Conservation (phyloP, 2,329 filamentous ascomycete species). For the Colletotrichum aenigma region DNA sequence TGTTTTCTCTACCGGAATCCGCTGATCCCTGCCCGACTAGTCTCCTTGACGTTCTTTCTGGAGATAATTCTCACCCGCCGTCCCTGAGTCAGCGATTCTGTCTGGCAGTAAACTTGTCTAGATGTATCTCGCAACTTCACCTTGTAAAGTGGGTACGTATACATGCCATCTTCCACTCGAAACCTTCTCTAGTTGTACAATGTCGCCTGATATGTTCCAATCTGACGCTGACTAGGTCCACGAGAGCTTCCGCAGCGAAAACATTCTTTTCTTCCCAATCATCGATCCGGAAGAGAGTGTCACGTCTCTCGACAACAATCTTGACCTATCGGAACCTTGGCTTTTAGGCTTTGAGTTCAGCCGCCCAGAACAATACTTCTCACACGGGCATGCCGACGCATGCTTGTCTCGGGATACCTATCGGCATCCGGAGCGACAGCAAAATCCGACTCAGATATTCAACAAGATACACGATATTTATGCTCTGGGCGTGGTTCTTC, state of each 20-base stretch:
- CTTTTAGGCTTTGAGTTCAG: neutral
- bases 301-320: too few relatives aligned
- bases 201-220: too few relatives aligned
- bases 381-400: neutral
- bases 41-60: neutral
- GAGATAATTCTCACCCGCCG: fast-evolving
- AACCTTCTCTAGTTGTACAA: too few relatives aligned
- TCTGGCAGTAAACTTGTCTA: neutral
- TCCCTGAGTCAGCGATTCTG: neutral
- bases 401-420: neutral
- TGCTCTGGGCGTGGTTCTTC: neutral
- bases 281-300: too few relatives aligned
- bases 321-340: neutral
- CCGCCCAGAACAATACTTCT: neutral
- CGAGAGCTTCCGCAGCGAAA: neutral
- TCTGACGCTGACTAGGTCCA: neutral
- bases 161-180: too few relatives aligned
- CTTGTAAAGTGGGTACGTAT: neutral
- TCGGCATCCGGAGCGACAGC: neutral
- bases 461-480: neutral
- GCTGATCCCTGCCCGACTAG: fast-evolving
- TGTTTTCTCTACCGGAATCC: neutral
- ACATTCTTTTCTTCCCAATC: too few relatives aligned
- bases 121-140: neutral
- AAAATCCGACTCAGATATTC: neutral